Percentiles rank a stretch among this genome's conserved stretches.
Conservation (phyloP, 2,329 filamentous ascomycete genomes). For the Ceratocystis albifundus region DNA sequence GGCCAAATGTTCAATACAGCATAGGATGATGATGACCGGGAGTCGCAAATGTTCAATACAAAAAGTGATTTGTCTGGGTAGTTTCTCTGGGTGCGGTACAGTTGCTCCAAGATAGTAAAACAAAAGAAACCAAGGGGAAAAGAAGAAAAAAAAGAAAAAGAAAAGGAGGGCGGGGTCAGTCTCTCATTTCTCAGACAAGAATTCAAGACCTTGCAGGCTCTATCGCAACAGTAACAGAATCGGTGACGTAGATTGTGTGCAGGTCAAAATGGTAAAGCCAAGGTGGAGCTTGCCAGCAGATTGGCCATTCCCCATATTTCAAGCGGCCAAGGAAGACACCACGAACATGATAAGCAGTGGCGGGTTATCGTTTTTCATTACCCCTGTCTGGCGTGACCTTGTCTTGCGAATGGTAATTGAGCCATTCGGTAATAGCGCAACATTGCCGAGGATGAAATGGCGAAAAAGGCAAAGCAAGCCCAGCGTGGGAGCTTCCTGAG, state of each 20-base stretch:
- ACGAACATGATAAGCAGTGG: not conserved
- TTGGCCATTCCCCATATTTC: not conserved
- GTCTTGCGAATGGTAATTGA: not conserved
- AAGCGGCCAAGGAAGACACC: not conserved
- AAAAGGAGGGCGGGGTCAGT: not conserved
- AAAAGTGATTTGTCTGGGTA: not conserved
- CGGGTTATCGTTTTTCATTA: not conserved
- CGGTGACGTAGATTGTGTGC: not conserved
- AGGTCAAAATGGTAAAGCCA: not conserved
- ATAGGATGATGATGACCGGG: not conserved
- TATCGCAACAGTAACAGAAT: not conserved
- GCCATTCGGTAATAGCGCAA: not conserved
- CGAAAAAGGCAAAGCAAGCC: not conserved
- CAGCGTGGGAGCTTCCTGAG: no score
- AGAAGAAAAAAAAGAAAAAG: constrained; percentile 7
- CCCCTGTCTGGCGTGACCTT: not conserved
- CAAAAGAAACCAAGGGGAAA: not conserved
- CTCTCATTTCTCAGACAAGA: not conserved
- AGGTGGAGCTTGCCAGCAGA: not conserved
- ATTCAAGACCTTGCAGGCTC: not conserved
- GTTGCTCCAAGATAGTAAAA: constrained; percentile 7
- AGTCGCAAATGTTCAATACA: not conserved
- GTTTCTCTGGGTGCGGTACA: constrained; percentile 8
- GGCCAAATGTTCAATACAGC: constrained; percentile 8
- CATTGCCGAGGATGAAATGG: not conserved